phyloP scores from a whole-genome alignment of 805 yeast species.

The Candida coquimbonensis region DNA sequence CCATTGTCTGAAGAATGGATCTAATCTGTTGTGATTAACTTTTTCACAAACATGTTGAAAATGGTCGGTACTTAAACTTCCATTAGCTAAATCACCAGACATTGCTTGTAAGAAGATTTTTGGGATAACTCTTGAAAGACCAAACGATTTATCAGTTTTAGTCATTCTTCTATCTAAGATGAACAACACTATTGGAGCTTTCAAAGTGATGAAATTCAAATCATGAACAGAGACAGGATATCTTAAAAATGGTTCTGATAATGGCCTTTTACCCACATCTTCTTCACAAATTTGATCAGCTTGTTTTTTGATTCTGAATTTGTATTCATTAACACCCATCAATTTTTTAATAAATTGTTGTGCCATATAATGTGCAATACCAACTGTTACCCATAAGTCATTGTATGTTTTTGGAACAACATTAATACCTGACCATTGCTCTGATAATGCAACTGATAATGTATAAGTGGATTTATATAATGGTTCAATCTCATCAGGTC shows the following conservation, averaged over 20 bases:
- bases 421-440: conserved; percentile 91
- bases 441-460: conserved; percentile 64
- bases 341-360: conserved; percentile 57
- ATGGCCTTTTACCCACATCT: conserved; percentile 75
- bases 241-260: conserved; percentile 62
- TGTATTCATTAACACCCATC: conserved; percentile 80
- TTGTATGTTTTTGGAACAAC: conserved; percentile 73
- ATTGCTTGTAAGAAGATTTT: conserved; percentile 88
- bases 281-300: conserved; percentile 62
- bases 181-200: conserved; percentile 79
- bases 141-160: conserved; percentile 90
- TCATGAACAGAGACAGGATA: conserved; percentile 62
- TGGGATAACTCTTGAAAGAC: conserved; percentile 84
- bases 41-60: conserved; percentile 93
- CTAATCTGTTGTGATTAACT: conserved; percentile 81
- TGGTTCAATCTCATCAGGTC: conserved; percentile 73
- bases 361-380: conserved; percentile 80
- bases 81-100: conserved; percentile 85
- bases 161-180: conserved; percentile 91
- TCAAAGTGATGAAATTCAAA: conserved; percentile 61
- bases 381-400: conserved; percentile 86
- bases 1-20: conserved; percentile 88
- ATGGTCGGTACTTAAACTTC: conserved; percentile 72
- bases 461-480: conserved; percentile 61
- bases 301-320: conserved; percentile 57